Evolutionary conservation across 2,329 filamentous ascomycete genomes (phyloP).

Genomic region (Ophiostoma himal-ulmi): DNA sequence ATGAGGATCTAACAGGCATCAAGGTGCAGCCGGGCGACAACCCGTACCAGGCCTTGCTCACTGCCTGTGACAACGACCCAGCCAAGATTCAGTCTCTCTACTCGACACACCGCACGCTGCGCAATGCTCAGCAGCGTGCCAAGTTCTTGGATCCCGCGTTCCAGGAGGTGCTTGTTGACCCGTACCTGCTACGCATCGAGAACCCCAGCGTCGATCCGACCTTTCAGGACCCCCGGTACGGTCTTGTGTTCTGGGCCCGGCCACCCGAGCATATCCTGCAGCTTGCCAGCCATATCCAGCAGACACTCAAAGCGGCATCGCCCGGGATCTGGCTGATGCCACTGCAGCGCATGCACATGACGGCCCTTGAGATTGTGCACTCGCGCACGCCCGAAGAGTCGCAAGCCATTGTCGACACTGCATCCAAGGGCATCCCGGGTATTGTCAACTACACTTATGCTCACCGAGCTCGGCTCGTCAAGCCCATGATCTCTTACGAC

Average conservation of each 20-base stretch:
- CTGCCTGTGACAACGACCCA: constrained; percentile 58
- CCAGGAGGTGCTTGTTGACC: constrained; percentile 66
- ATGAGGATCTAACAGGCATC: constrained; percentile 51
- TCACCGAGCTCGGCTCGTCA: constrained; percentile 70
- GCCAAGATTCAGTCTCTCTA: constrained; percentile 73
- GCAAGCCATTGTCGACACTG: constrained; percentile 49
- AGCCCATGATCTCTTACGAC: constrained; percentile 78
- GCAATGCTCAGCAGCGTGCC: constrained; percentile 69
- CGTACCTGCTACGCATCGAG: constrained; percentile 64
- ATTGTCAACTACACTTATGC: constrained; percentile 57
- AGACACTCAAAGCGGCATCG: constrained; percentile 55
- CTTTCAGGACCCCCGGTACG: constrained; percentile 71
- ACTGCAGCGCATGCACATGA: constrained; percentile 70
- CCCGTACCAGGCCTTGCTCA: constrained; percentile 69
- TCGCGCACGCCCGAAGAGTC: constrained; percentile 68
- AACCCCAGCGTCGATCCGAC: constrained; percentile 58
- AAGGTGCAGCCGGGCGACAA: constrained; percentile 53
- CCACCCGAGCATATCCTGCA: constrained; percentile 66
- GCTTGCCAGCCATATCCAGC: constrained; percentile 64
- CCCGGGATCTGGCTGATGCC: constrained; percentile 80
- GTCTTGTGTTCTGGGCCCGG: constrained; percentile 81
- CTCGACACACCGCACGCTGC: constrained; percentile 62
- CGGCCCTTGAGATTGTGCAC: constrained; percentile 77
- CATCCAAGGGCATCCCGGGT: constrained; percentile 49
- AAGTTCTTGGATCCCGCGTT: constrained; percentile 68